phyloP scores from a whole-genome alignment of 768 basidiomycete genomes.

The Boletus coccyginus region DNA sequence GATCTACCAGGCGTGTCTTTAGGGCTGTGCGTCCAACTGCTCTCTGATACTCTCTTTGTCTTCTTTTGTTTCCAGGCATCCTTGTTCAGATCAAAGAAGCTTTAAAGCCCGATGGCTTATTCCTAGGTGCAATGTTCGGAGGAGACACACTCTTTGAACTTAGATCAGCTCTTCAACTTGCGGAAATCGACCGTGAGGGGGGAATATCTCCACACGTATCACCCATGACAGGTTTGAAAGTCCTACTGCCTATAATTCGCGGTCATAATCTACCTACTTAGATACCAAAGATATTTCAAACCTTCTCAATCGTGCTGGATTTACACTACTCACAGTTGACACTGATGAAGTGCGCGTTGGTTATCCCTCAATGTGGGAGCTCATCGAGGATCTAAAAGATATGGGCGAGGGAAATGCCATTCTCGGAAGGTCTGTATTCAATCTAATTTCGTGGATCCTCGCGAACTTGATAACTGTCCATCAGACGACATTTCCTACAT shows the following conservation, averaged over 20 bases:
- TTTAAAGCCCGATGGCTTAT: constrained; percentile 87
- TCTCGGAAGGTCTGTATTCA: constrained; percentile 60
- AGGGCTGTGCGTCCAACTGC: not conserved
- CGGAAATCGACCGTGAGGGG: constrained; percentile 90
- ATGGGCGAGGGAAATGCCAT: constrained; percentile 98
- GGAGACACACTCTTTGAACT: constrained; percentile 97
- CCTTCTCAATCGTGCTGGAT: constrained; percentile 88
- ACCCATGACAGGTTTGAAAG: constrained; percentile 85
- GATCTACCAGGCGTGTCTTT: constrained; percentile 79
- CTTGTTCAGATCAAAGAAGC: constrained; percentile 85
- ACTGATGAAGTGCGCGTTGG: constrained; percentile 87
- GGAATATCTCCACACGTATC: constrained; percentile 96
- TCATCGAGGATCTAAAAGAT: constrained; percentile 87
- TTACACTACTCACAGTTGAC: constrained; percentile 91
- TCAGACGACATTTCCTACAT: constrained; percentile 63
- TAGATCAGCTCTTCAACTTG: constrained; percentile 90
- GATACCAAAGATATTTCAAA: constrained; percentile 93
- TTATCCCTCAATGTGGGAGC: constrained; percentile 96
- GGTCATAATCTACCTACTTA: constrained; percentile 30
- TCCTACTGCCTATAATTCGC: not conserved
- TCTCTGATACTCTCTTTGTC: not conserved
- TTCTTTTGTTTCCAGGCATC: constrained; percentile 47
- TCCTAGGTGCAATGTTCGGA: constrained; percentile 92
- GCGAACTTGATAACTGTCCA: not conserved
- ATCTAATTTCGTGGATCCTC: not conserved